A percentile compares a stretch with the other conserved stretches of the same genome.
Evolutionary conservation across 2,329 filamentous ascomycete species (phyloP).

Genomic region (Beauveria asiatica): DNA sequence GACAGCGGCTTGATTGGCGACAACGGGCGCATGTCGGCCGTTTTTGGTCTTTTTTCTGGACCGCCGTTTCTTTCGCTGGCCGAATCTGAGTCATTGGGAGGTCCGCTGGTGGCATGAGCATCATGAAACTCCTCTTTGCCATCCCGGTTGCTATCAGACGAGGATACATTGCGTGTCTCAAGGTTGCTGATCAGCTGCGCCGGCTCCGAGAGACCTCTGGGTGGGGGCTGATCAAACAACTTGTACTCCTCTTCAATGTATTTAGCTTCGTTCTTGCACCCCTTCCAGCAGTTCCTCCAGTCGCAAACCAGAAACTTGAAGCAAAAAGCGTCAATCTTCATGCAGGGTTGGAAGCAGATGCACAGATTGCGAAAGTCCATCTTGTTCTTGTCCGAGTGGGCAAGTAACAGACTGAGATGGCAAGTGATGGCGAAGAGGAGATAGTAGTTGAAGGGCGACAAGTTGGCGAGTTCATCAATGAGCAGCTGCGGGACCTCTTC

Average conservation of each 20-base stretch:
- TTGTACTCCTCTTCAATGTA: conserved; percentile 64
- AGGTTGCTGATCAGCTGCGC: conserved; percentile 16
- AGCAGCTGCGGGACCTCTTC: conserved; percentile 77
- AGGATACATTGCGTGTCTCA: neutral
- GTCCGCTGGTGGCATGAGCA: conserved; percentile 26
- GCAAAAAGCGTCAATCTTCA: conserved; percentile 91
- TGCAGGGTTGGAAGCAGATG: conserved; percentile 94
- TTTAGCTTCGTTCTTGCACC: conserved; percentile 81
- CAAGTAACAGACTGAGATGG: conserved; percentile 83
- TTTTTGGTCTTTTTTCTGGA: conserved; percentile 25
- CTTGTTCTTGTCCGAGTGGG: conserved; percentile 91
- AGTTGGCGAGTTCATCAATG: conserved; percentile 82
- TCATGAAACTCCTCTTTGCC: neutral
- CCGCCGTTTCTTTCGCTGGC: conserved; percentile 39
- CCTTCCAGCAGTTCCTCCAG: conserved; percentile 96
- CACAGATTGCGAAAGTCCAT: conserved; percentile 96
- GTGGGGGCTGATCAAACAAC: conserved; percentile 50
- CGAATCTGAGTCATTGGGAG: conserved; percentile 35
- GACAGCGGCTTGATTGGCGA: conserved; percentile 54
- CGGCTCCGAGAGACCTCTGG: conserved; percentile 36
- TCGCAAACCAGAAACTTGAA: conserved; percentile 94
- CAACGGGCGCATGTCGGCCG: conserved; percentile 38
- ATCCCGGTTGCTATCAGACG: conserved; percentile 53
- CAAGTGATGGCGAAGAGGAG: conserved; percentile 95
- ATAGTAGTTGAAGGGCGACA: conserved; percentile 97